Evolutionary conservation across 2,329 filamentous ascomycete species (phyloP).

Genomic region (Penicillium sp.): DNA sequence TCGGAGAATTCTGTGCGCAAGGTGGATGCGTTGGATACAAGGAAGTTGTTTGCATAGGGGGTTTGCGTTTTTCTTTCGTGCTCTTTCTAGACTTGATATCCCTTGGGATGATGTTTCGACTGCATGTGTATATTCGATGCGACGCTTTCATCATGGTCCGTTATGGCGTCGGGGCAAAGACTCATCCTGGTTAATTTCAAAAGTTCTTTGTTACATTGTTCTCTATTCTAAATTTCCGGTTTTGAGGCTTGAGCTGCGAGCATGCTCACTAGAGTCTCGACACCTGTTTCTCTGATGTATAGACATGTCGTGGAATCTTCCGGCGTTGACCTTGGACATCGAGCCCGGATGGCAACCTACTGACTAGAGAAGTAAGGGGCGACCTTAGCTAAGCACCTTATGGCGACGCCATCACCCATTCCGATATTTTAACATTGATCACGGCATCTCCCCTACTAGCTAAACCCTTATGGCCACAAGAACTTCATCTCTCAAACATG

Average conservation of each 20-base stretch:
- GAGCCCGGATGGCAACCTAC: no score
- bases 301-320: neutral
- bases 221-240: neutral
- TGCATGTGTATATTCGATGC: slow-evolving; percentile 38
- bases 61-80: slow-evolving; percentile 19
- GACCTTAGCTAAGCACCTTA: slow-evolving; percentile 16
- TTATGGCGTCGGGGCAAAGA: slow-evolving; percentile 34
- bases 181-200: slow-evolving; percentile 24
- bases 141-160: slow-evolving; percentile 32
- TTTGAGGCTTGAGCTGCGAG: no score
- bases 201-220: slow-evolving; percentile 14
- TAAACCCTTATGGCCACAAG: slow-evolving; percentile 22
- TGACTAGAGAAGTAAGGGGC: slow-evolving; percentile 9
- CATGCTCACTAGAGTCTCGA: neutral
- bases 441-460: slow-evolving; percentile 22
- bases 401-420: slow-evolving; percentile 5
- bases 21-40: slow-evolving; percentile 70
- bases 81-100: slow-evolving; percentile 32
- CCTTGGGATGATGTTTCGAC: slow-evolving; percentile 27
- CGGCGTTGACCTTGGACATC: no score
- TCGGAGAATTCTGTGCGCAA: slow-evolving; percentile 59
- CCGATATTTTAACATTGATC: slow-evolving; percentile 11
- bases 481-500: neutral
- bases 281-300: no score
- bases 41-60: slow-evolving; percentile 62